Conservation (phyloP, 306 rosid genomes). For the Dalbergia cochinchinensis region DNA sequence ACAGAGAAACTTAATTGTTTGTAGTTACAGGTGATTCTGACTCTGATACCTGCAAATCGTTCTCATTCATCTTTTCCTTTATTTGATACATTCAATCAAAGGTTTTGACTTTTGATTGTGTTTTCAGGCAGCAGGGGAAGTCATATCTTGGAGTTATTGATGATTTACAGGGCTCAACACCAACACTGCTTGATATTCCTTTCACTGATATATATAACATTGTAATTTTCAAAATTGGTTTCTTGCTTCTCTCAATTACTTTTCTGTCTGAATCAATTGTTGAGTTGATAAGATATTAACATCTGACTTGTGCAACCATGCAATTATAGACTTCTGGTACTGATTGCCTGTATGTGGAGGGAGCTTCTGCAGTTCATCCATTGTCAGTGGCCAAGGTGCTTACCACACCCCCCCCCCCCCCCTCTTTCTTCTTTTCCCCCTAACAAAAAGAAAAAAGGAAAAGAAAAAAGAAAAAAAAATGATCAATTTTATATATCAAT, state of each 20-base stretch:
- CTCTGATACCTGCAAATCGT: slow-evolving; percentile 12
- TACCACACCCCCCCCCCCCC: background rate
- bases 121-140: slow-evolving; percentile 78
- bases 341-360: slow-evolving; percentile 76
- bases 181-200: slow-evolving; percentile 77
- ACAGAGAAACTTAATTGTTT: slow-evolving; percentile 66
- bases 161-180: slow-evolving; percentile 59
- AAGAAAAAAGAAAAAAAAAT: no score
- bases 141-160: slow-evolving; percentile 90
- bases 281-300: background rate
- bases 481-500: background rate
- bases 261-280: slow-evolving; percentile 17
- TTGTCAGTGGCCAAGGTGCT: slow-evolving; percentile 86
- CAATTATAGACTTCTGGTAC: slow-evolving; percentile 67
- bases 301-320: slow-evolving; percentile 39
- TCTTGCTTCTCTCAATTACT: slow-evolving; percentile 1
- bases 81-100: slow-evolving; percentile 1
- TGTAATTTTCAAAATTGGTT: slow-evolving; percentile 57
- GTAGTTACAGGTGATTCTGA: slow-evolving; percentile 81
- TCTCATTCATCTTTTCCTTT: slow-evolving; percentile 24
- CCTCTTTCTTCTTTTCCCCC: no score
- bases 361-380: slow-evolving; percentile 82
- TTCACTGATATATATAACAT: slow-evolving; percentile 86
- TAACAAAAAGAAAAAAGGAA: no score
- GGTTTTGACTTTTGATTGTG: slow-evolving; percentile 10